Percentiles rank a stretch among this genome's conserved stretches.
Evolutionary conservation across 768 basidiomycete genomes (phyloP).

Genomic region (Boletus rex-veris): DNA sequence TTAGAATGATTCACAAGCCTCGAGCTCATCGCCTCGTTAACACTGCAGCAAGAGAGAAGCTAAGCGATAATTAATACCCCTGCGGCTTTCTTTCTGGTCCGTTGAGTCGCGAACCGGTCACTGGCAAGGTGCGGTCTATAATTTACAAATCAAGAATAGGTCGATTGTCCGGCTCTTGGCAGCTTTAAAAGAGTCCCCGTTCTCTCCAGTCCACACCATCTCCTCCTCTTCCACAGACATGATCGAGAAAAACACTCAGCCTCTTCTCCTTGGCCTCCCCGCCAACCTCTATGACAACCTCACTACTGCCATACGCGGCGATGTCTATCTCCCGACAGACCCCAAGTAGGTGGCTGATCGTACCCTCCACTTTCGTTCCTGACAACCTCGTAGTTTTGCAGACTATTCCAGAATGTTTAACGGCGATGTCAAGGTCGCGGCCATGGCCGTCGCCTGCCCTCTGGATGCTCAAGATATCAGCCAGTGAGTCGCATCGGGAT

Average conservation of each 20-base stretch:
- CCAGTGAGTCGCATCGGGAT: conserved; percentile 46
- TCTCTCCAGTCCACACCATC: conserved; percentile 5
- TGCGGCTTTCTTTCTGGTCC: background rate
- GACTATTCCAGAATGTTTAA: conserved; percentile 60
- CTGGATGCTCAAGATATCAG: conserved; percentile 79
- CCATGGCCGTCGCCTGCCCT: conserved; percentile 69
- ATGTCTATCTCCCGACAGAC: conserved; percentile 43
- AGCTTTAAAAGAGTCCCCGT: conserved; percentile 15
- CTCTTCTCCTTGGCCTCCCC: conserved; percentile 4
- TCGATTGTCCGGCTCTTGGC: background rate
- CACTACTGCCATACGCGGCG: conserved; percentile 42
- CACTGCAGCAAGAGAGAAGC: conserved; percentile 2
- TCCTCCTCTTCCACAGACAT: conserved; percentile 12
- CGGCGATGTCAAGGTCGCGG: conserved; percentile 60
- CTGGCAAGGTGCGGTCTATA: conserved; percentile 1
- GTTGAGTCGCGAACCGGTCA: background rate
- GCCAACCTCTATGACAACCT: conserved; percentile 44
- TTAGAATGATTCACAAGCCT: background rate
- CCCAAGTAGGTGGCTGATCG: conserved; percentile 32
- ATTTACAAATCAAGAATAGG: conserved; percentile 14
- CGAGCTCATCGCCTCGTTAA: conserved; percentile 12
- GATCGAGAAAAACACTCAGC: conserved; percentile 2
- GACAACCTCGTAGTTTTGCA: conserved; percentile 21
- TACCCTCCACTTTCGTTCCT: background rate
- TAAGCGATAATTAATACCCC: background rate